Conservation (phyloP, 2,329 filamentous ascomycete species). For the Pyrenophora graminea region DNA sequence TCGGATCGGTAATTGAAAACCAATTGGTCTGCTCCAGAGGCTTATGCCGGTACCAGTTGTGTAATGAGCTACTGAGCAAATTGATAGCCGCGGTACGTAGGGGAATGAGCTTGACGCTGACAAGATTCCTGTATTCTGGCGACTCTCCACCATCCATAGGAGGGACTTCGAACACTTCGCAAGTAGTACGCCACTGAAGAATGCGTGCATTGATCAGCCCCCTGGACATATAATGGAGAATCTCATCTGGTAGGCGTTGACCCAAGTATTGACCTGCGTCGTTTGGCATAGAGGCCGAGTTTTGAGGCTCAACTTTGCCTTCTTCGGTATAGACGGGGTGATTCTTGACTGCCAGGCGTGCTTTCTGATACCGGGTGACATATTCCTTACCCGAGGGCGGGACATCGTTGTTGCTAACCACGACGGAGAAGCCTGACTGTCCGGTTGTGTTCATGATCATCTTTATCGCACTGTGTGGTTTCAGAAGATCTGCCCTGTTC, state of each 20-base stretch:
- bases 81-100: slow-evolving; percentile 77
- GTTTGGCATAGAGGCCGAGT: slow-evolving; percentile 72
- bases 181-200: slow-evolving; percentile 79
- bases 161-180: slow-evolving; percentile 77
- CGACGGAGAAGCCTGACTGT: slow-evolving; percentile 73
- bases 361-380: slow-evolving; percentile 83
- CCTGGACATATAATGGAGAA: slow-evolving; percentile 86
- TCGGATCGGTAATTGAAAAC: slow-evolving; percentile 58
- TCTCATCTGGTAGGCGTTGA: slow-evolving; percentile 84
- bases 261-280: slow-evolving; percentile 91
- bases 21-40: slow-evolving; percentile 78
- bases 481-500: slow-evolving; percentile 59
- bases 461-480: slow-evolving; percentile 76
- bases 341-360: slow-evolving; percentile 82
- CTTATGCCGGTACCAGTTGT: slow-evolving; percentile 82
- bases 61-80: slow-evolving; percentile 76
- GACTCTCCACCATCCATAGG: slow-evolving; percentile 83
- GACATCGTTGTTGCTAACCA: slow-evolving; percentile 78
- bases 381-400: slow-evolving; percentile 74
- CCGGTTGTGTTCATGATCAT: slow-evolving; percentile 66
- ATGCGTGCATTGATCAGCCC: slow-evolving; percentile 80
- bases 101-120: slow-evolving; percentile 73
- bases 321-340: slow-evolving; percentile 78
- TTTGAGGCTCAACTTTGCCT: slow-evolving; percentile 77
- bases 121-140: slow-evolving; percentile 77